phyloP scores from a whole-genome alignment of 2,329 filamentous ascomycete species.

The Aspergillus floridensis region DNA sequence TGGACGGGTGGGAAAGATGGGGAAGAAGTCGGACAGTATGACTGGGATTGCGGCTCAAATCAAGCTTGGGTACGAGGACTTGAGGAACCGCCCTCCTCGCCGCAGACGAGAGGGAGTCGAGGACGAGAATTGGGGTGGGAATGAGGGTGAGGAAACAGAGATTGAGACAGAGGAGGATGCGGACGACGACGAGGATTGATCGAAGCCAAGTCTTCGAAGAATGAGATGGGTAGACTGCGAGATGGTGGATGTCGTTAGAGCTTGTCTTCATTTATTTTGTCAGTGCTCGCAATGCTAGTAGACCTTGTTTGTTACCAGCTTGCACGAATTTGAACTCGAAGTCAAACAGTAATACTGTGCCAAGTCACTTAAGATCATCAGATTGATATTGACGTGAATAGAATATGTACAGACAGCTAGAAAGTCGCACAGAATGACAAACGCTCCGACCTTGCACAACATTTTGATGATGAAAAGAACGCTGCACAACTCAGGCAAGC shows the following conservation, averaged over 20 bases:
- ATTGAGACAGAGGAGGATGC: conserved; percentile 6
- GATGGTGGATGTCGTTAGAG: too few relatives aligned
- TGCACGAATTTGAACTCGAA: background rate
- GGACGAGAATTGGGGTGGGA: background rate
- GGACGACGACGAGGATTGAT: conserved; percentile 1
- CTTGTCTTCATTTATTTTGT: background rate
- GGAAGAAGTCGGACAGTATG: background rate
- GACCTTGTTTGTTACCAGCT: background rate
- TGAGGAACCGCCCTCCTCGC: background rate
- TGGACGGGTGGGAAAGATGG: background rate
- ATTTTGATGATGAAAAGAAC: conserved; percentile 10
- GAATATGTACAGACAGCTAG: conserved; percentile 18
- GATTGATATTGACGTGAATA: conserved; percentile 11
- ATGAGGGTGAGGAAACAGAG: conserved; percentile 8
- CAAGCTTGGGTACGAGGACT: background rate
- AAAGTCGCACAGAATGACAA: conserved; percentile 11
- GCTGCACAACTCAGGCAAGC: conserved; percentile 12
- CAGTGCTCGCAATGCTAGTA: background rate
- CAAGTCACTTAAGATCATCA: background rate
- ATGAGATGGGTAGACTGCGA: too few relatives aligned
- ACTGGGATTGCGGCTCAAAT: background rate
- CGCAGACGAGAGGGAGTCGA: background rate
- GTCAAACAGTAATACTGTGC: background rate
- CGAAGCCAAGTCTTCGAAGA: background rate
- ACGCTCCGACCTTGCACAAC: conserved; percentile 22